These are phyloP conservation scores for Taxillus chinensis DNA, from an alignment of 164 flowering plant genomes.

Conservation along the genomic window DNA sequence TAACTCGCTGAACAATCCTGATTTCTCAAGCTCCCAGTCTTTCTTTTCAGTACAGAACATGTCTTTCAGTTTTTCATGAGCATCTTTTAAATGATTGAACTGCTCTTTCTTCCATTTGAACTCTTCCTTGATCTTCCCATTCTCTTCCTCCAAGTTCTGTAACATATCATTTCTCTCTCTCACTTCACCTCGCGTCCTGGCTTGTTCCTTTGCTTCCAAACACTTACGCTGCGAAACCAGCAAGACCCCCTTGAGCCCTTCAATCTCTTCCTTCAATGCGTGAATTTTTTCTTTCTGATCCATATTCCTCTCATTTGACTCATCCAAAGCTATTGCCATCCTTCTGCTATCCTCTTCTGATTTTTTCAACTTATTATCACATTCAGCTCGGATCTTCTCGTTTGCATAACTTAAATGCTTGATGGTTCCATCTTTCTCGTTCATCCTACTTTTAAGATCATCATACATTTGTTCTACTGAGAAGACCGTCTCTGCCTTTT, in stretches of 20 bases:
- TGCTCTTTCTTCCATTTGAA: conserved; percentile 38
- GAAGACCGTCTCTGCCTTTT: conserved; percentile 14
- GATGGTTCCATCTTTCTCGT: conserved; percentile 18
- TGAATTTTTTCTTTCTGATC: conserved; percentile 21
- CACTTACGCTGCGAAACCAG: conserved; percentile 21
- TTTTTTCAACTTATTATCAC: conserved; percentile 11
- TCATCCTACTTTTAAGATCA: conserved; percentile 18
- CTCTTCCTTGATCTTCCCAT: conserved; percentile 18
- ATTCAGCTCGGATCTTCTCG: conserved; percentile 22
- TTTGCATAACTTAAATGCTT: conserved; percentile 19
- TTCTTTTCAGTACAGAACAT: conserved; percentile 18
- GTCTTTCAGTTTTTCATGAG: conserved; percentile 20
- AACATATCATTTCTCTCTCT: conserved; percentile 19
- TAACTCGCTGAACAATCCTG: conserved; percentile 18
- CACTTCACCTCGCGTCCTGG: conserved; percentile 13
- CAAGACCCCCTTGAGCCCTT: conserved; percentile 25
- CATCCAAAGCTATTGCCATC: conserved; percentile 22
- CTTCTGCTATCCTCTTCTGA: conserved; percentile 20
- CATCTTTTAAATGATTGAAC: conserved; percentile 31
- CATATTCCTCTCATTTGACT: conserved; percentile 21
- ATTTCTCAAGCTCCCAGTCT: conserved; percentile 27
- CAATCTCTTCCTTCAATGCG: conserved; percentile 22
- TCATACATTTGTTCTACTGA: conserved; percentile 9
- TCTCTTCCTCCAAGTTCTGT: conserved; percentile 18
- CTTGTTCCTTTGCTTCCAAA: conserved; percentile 23